These are phyloP conservation scores for Chalciporus chontae DNA, from an alignment of 768 basidiomycete species.

Conservation along the genomic window DNA sequence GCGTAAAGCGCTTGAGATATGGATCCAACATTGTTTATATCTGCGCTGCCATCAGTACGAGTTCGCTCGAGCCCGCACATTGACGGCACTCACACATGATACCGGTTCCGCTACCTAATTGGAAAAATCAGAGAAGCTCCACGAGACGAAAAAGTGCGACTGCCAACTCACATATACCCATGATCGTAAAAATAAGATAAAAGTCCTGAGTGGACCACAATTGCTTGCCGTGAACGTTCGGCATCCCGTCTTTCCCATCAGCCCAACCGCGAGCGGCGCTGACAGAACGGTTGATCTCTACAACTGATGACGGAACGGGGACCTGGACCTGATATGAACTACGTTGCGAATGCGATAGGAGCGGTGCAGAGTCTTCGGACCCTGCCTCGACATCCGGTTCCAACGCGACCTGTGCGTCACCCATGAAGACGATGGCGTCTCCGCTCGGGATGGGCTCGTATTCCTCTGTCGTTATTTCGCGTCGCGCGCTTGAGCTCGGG, in stretches of 20 bases:
- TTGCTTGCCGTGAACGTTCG: constrained; percentile 52
- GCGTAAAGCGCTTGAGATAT: constrained; percentile 69
- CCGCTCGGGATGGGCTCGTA: constrained; percentile 18
- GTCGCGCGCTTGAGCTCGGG: constrained; percentile 16
- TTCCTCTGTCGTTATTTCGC: constrained; percentile 4
- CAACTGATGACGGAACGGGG: constrained; percentile 10
- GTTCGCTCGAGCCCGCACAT: neutral
- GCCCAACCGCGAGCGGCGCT: neutral
- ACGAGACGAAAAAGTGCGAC: neutral
- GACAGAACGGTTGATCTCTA: constrained; percentile 24
- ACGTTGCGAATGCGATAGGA: constrained; percentile 18
- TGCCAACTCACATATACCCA: constrained; percentile 50
- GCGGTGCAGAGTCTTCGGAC: constrained; percentile 17
- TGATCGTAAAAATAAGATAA: constrained; percentile 55
- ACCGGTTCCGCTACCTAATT: constrained; percentile 67
- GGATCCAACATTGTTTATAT: constrained; percentile 85
- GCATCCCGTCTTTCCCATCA: constrained; percentile 25
- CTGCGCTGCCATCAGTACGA: constrained; percentile 32
- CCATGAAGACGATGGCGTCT: constrained; percentile 22
- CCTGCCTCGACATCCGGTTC: constrained; percentile 12
- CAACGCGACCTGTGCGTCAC: constrained; percentile 16
- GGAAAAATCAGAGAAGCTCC: constrained; percentile 1
- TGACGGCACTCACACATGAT: constrained; percentile 57
- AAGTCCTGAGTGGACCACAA: constrained; percentile 57
- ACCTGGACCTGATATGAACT: constrained; percentile 25